Base-by-base conservation (phyloP, 1,139 yeast species). In the Protomyces macrosporus region DNA sequence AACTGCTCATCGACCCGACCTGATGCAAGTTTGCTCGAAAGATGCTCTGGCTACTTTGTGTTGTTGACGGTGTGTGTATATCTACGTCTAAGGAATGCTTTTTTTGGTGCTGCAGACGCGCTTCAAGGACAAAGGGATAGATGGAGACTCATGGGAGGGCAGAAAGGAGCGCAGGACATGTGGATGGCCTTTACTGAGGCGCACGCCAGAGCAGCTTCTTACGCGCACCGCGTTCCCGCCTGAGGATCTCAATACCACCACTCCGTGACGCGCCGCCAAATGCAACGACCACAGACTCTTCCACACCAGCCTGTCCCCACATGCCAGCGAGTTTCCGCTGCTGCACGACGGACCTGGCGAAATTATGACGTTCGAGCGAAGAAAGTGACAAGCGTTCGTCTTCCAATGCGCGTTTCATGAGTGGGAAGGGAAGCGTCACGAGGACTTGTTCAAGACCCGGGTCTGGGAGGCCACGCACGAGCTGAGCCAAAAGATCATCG, bases 171-270 rank as follows among this genome's bases (percentile, higher is more conserved):
- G 23, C 23, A 23, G 2, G 23, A 23, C 23, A 23, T 1, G 2
- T 23, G 23, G 23, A 23, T 23, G 39, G 16, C 12, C 42, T 14
- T 42, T 16, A 16, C 48, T 42, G 48, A 14, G 48, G 48, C 48
- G 48, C 48, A 6, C 48, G 48, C 63, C 58, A 53, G 34, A 60
- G 54, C n/a, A 51, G 53, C 50, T 60, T 60, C 40, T 54, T 54
- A 10, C 51, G 50, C 6, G 56, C 35, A 10, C 37, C 39, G 32
- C 45, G 53, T 48, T 60, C 58, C 58, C 55, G 53, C 32, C 63
- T 40, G 40, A 60, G 40, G 10, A 60, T 45, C 54, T 60, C 63
- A 30, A 60, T 54, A n/a, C 63, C 63, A 30, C 63, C 63, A 60
- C 58, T 53, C 12, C 50, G 37, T n/a, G 62, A 58, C 35, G 51